Evolutionary conservation across 371 early-diverging fungal species (phyloP).

Genomic region (Amoeboaphelidium protococcarum): DNA sequence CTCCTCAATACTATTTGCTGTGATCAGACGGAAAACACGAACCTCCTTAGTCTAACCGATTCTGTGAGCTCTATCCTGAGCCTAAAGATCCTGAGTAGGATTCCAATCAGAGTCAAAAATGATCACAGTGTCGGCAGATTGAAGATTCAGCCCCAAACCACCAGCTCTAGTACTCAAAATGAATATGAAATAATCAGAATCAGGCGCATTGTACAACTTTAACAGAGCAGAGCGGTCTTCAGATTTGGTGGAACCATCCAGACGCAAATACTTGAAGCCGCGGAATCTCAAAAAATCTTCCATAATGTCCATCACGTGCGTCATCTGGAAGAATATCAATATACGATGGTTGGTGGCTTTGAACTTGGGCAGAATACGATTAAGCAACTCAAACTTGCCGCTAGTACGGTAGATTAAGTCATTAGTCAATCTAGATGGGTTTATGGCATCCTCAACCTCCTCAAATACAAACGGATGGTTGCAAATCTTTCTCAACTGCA

Average conservation of each 20-base stretch:
- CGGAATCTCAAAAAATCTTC: constrained; percentile 61
- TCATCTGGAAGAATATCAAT: constrained; percentile 82
- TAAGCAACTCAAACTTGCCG: constrained; percentile 68
- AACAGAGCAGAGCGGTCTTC: constrained; percentile 54
- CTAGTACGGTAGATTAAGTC: constrained; percentile 35
- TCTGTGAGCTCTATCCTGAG: constrained; percentile 87
- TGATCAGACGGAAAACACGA: constrained; percentile 57
- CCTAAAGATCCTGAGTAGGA: constrained; percentile 91
- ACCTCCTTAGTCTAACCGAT: constrained; percentile 84
- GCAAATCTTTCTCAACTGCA: constrained; percentile 20
- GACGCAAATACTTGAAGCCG: constrained; percentile 56
- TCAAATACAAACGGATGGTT: constrained; percentile 17
- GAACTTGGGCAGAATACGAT: constrained; percentile 46
- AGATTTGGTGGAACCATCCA: constrained; percentile 69
- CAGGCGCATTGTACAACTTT: constrained; percentile 26
- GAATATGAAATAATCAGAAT: constrained; percentile 40
- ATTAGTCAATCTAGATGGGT: constrained; percentile 8
- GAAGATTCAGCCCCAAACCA: constrained; percentile 79
- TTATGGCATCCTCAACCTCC: background rate
- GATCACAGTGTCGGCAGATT: constrained; percentile 79
- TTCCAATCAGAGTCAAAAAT: constrained; percentile 89
- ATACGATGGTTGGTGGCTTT: constrained; percentile 51
- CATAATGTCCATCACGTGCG: constrained; percentile 66
- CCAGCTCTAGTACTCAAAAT: constrained; percentile 91
- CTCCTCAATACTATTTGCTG: constrained; percentile 59